Evolutionary conservation across 352 stramenopile genomes (phyloP), one percentile per base, ranked within the genome.

Genomic region (Pythium periplocum): DNA sequence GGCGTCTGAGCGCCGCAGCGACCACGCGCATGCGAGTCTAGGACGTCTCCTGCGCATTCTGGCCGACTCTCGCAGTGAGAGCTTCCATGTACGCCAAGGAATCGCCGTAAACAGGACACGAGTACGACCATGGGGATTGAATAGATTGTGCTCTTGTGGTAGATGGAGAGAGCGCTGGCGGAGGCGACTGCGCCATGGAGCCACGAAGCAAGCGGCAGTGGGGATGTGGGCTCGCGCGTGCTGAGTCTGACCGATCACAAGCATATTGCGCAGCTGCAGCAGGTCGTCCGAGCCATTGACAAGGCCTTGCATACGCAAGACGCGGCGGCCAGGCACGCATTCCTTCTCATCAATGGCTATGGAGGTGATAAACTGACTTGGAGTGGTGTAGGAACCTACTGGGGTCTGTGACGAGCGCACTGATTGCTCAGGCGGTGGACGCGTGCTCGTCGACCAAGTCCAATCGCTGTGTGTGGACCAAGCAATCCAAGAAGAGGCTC

Each of bases 381-480:
- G 0, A 26, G 17, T 26, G 17, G 17, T 26, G 17, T 41, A 75
- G 64, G 31, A 87, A 84, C 34, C 54, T 91, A 46, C 48, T 89
- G n/a, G 44, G 36, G 1, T 53, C 68, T 11, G 51, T 91, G 37
- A 68, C 62, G 34, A 62, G 35, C 12, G 53, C 78, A 7, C 52
- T 79, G 32, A 70, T 78, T 6, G 66, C 61, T 45, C 75, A 81
- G 43, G 66, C 63, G 8, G 72, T 75, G 38, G 55, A 55, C 45
- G 65, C 72, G 41, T 83, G 75, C 44, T 60, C 49, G 6, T 55
- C 63, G 30, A 81, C 75, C 17, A 79, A 74, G 38, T 41, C 50
- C 6, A 91, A 87, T 31, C 62, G 64, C 43, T 91, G 75, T 30
- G 62, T 86, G 35, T 91, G 76, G 81, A 69, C 54, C 0, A 5